Conservation (phyloP, 2,329 filamentous ascomycete species). For the Hymenotorrendiella dingleyae region DNA sequence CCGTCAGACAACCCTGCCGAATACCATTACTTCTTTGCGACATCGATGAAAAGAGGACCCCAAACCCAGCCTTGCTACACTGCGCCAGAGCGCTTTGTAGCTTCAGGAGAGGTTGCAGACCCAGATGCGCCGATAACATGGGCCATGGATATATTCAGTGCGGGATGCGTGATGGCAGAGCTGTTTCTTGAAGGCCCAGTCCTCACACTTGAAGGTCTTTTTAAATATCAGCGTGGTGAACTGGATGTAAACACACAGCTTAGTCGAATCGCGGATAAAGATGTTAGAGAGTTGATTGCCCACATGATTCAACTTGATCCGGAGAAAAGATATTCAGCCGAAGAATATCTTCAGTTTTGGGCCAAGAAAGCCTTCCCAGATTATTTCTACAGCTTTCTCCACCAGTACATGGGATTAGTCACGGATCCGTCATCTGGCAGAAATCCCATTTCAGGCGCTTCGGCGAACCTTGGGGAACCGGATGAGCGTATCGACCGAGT, state of each 20-base stretch:
- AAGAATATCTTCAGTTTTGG: constrained; percentile 91
- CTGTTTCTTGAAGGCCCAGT: constrained; percentile 91
- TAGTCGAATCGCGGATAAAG: constrained; percentile 78
- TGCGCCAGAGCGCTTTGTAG: constrained; percentile 85
- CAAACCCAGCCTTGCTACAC: constrained; percentile 71
- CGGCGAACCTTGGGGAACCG: constrained; percentile 73
- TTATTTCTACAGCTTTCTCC: constrained; percentile 96
- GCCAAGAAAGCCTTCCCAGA: constrained; percentile 86
- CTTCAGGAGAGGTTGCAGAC: constrained; percentile 59
- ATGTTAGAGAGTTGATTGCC: constrained; percentile 80
- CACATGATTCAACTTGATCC: constrained; percentile 97
- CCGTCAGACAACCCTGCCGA: constrained; percentile 96
- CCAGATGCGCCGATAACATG: constrained; percentile 64
- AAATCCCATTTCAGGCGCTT: constrained; percentile 60
- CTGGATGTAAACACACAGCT: constrained; percentile 80
- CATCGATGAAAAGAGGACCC: constrained; percentile 63
- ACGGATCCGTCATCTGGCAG: constrained; percentile 84
- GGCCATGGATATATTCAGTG: constrained; percentile 99
- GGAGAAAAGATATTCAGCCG: constrained; percentile 83
- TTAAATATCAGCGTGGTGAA: constrained; percentile 87
- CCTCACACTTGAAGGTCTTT: constrained; percentile 95
- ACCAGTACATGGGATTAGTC: constrained; percentile 95
- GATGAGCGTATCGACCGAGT: constrained; percentile 93
- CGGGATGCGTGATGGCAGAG: constrained; percentile 93
- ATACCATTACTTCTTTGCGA: constrained; percentile 97